Conservation (phyloP, 768 basidiomycete genomes). For the Pleurotus pulmonarius region DNA sequence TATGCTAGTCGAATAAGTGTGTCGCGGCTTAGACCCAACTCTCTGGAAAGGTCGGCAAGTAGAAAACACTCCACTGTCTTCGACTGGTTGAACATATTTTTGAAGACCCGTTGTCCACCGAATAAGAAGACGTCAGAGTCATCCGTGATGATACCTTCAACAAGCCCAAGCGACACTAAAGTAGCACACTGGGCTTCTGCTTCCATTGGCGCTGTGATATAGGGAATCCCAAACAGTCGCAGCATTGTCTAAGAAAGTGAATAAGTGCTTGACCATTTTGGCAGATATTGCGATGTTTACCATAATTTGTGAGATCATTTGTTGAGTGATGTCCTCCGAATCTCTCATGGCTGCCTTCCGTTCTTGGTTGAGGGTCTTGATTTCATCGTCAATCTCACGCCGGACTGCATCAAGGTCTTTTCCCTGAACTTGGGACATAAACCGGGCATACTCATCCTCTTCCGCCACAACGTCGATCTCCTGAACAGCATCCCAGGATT, state of each 20-base stretch:
- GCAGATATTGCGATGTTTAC: constrained; percentile 27
- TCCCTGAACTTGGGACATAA: constrained; percentile 89
- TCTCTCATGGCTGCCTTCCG: constrained; percentile 88
- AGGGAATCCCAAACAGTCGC: constrained; percentile 93
- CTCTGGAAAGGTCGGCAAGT: constrained; percentile 75
- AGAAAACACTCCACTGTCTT: constrained; percentile 98
- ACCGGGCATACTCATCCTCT: constrained; percentile 87
- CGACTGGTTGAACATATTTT: constrained; percentile 99
- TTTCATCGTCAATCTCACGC: constrained; percentile 90
- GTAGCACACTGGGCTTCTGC: constrained; percentile 98
- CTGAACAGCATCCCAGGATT: constrained; percentile 78
- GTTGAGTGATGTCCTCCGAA: constrained; percentile 91
- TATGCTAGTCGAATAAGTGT: constrained; percentile 88
- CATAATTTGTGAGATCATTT: constrained; percentile 89
- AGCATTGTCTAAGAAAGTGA: constrained; percentile 65
- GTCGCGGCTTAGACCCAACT: constrained; percentile 83
- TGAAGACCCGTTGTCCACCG: constrained; percentile 92
- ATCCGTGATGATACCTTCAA: constrained; percentile 98
- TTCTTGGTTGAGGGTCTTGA: constrained; percentile 74
- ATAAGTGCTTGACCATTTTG: background rate
- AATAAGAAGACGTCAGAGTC: constrained; percentile 99
- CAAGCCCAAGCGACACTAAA: constrained; percentile 77
- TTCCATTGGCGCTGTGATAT: constrained; percentile 98
- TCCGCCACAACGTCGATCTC: constrained; percentile 81
- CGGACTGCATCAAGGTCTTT: constrained; percentile 77